phyloP scores from a whole-genome alignment of 192 early-diverging fungal genomes.

The Dissophora ornata region DNA sequence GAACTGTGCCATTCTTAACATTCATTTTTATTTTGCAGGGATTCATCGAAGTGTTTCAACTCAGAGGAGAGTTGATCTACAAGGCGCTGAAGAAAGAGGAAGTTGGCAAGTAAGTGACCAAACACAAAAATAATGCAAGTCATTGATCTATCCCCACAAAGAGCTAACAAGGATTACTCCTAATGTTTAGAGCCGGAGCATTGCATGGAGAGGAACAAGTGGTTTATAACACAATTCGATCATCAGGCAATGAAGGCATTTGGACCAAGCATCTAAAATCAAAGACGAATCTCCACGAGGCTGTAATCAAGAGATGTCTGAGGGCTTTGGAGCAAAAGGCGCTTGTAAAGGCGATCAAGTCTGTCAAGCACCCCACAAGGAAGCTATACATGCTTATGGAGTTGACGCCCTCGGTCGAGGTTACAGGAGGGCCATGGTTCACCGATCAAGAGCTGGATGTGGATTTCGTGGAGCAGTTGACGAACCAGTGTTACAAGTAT shows the following conservation, averaged over 20 bases:
- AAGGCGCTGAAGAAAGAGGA: slow-evolving; percentile 48
- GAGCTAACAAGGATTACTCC: no score
- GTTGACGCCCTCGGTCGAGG: slow-evolving; percentile 82
- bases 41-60: slow-evolving; percentile 40
- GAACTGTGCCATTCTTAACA: neutral
- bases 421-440: slow-evolving; percentile 95
- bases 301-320: slow-evolving; percentile 80
- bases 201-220: slow-evolving; percentile 79
- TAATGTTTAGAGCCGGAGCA: slow-evolving; percentile 21
- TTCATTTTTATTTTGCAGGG: slow-evolving; percentile 10
- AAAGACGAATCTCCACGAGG: slow-evolving; percentile 80
- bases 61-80: slow-evolving; percentile 39
- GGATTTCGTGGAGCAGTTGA: slow-evolving; percentile 88
- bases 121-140: neutral
- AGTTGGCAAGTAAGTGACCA: slow-evolving; percentile 22
- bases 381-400: slow-evolving; percentile 93
- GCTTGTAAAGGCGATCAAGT: slow-evolving; percentile 88
- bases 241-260: slow-evolving; percentile 81
- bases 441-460: slow-evolving; percentile 92
- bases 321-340: slow-evolving; percentile 83
- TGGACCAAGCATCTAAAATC: slow-evolving; percentile 87
- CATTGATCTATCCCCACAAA: neutral
- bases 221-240: slow-evolving; percentile 86
- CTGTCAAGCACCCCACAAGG: slow-evolving; percentile 89
- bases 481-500: slow-evolving; percentile 76